Percentiles rank a stretch among this genome's conserved stretches.
These are phyloP conservation scores for Sisymbrium altissimum DNA, from an alignment of 345 rosid species.

Conservation along the genomic window DNA sequence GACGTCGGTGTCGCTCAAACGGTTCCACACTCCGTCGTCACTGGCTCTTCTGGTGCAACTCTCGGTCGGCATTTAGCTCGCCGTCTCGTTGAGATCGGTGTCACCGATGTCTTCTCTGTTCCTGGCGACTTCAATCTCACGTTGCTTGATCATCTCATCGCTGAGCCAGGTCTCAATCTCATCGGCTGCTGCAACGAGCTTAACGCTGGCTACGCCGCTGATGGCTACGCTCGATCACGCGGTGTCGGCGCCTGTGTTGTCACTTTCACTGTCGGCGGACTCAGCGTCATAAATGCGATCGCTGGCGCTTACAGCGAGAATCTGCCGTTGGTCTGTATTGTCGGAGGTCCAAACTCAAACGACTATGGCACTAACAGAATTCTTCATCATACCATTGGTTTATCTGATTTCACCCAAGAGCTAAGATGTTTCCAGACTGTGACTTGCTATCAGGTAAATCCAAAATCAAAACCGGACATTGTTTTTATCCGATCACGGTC, in stretches of 20 bases:
- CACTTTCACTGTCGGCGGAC: constrained; percentile 13
- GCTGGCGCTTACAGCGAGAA: constrained; percentile 7
- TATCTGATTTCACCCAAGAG: background rate
- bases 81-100: constrained; percentile 1
- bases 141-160: background rate
- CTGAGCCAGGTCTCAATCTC: background rate
- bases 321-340: background rate
- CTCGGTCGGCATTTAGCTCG: constrained; percentile 1
- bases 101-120: constrained; percentile 2
- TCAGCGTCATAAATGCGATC: constrained; percentile 2
- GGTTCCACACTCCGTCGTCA: background rate
- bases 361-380: constrained; percentile 1
- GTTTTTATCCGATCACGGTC: no score
- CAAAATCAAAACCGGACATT: background rate
- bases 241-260: constrained; percentile 7
- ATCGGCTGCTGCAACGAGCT: constrained; percentile 8
- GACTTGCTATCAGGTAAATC: background rate
- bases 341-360: constrained; percentile 1
- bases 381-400: background rate
- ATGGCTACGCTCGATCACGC: constrained; percentile 10
- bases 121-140: background rate
- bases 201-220: constrained; percentile 3
- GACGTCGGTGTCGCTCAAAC: background rate
- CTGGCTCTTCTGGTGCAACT: background rate
- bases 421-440: background rate